These are phyloP conservation scores for Pleodorina starrii DNA, from an alignment of 139 green algal genomes.

Conservation along the genomic window DNA sequence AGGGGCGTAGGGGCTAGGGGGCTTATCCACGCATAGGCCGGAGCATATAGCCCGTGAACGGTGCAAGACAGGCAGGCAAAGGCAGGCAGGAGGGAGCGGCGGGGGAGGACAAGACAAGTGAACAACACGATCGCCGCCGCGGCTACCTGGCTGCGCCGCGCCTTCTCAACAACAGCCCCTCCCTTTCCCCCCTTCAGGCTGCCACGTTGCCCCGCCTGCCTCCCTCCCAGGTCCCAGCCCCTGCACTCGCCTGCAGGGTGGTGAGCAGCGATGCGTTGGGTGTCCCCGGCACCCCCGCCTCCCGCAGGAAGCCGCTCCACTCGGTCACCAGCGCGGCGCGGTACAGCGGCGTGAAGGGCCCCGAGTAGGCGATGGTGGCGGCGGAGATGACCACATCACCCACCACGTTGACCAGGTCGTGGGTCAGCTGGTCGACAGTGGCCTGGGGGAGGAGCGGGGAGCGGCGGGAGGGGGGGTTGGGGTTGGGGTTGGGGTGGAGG, in stretches of 20 bases:
- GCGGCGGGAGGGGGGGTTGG: not conserved
- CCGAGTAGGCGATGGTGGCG: slow-evolving; percentile 75
- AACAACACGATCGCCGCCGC: no score
- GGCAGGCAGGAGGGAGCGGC: not conserved
- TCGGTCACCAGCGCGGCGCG: slow-evolving; percentile 66
- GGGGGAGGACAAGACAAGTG: not conserved
- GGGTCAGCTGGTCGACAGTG: slow-evolving; percentile 76
- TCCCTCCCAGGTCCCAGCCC: no score
- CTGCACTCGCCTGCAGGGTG: slow-evolving; percentile 27
- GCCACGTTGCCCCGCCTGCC: no score
- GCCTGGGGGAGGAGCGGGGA: slow-evolving; percentile 15
- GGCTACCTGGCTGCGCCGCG: no score
- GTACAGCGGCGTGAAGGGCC: slow-evolving; percentile 84
- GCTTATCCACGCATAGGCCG: no score
- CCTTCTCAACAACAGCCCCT: no score
- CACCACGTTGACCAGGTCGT: slow-evolving; percentile 80
- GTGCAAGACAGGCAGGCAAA: no score
- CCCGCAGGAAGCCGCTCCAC: slow-evolving; percentile 63
- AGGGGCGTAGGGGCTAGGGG: not conserved
- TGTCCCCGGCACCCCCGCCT: slow-evolving; percentile 71
- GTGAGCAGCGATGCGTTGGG: slow-evolving; percentile 21
- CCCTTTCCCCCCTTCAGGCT: no score
- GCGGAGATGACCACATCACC: slow-evolving; percentile 80
- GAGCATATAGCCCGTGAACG: no score
- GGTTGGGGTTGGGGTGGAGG: no score